Base-by-base conservation (phyloP, 495 filamentous ascomycete genomes). In the Penicillium lividum region DNA sequence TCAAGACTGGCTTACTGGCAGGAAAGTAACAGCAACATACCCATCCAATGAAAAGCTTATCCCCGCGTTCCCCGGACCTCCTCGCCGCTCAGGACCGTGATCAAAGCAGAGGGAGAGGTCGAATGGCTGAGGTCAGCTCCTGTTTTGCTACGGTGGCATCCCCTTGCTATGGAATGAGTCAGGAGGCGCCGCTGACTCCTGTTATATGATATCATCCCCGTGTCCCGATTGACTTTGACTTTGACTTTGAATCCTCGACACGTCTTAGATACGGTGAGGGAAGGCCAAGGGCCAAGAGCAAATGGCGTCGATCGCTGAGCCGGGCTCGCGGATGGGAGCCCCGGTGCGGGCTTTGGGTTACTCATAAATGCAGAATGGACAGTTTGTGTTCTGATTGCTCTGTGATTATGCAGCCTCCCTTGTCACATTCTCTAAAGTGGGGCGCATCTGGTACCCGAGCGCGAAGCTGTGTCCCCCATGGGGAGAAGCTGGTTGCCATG, bases 301-400 rank as follows among this genome's bases (percentile, higher is more conserved):
- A 22, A 22, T 22, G 22, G 28, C 25, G 61, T 36, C 40, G 55
- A 58, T 66, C 59, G 48, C 51, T 57, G 53, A 25, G 43, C 51
- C 47, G 46, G 51, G 54, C 10, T 11, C 16, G 58, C 63, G 59
- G 63, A 63, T 42, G 46, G 22, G 22, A 34, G 25, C 25, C 38
- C 47, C 46, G 18, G 40, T n/a, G 47, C 34, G 33, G 29, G 9
- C 22, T 40, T 57, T 60, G 57, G 51, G 64, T 64, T 63, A 63
- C 63, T 59, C 64, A 63, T 36, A 53, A 22, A 57, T 63, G 63
- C 50, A 50, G 3, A 28, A 36, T 33, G 58, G 51, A 51, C 54
- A 51, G 36, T 51, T 31, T 47, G 55, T 53, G 56, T n/a, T 29
- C 31, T 51, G 53, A 52, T 53, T 44, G 51, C 51, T 38, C 22